These are phyloP conservation scores for Saccharomycopsis sp. DNA, from an alignment of 805 yeast species.

Conservation along the genomic window DNA sequence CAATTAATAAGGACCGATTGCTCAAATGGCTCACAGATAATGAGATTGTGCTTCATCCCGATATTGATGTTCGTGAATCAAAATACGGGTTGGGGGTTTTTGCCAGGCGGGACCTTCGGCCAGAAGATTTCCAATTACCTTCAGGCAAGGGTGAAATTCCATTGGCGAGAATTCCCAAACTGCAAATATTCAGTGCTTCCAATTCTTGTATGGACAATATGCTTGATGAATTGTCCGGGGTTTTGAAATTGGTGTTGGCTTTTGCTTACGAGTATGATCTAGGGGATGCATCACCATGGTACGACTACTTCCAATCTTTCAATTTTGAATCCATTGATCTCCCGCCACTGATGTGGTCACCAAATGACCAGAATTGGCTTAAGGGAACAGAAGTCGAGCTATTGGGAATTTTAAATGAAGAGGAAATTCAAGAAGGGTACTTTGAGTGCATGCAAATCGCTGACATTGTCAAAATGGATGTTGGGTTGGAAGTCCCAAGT, in stretches of 20 bases:
- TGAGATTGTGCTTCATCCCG: slow-evolving; percentile 15
- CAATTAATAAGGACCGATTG: slow-evolving; percentile 5
- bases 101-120: slow-evolving; percentile 36
- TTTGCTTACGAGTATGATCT: slow-evolving; percentile 61
- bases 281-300: slow-evolving; percentile 76
- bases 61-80: slow-evolving; percentile 40
- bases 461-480: slow-evolving; percentile 23
- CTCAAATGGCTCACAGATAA: slow-evolving; percentile 15
- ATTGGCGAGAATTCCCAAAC: slow-evolving; percentile 56
- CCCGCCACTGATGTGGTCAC: slow-evolving; percentile 66
- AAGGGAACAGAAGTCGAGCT: slow-evolving; percentile 56
- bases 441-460: slow-evolving; percentile 28
- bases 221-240: slow-evolving; percentile 50
- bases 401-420: slow-evolving; percentile 51
- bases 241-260: slow-evolving; percentile 57
- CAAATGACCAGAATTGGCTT: slow-evolving; percentile 39
- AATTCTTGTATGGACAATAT: slow-evolving; percentile 62
- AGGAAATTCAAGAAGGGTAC: slow-evolving; percentile 35
- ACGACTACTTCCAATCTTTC: slow-evolving; percentile 33
- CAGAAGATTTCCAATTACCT: slow-evolving; percentile 14
- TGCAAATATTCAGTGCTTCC: slow-evolving; percentile 47
- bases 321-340: slow-evolving; percentile 9
- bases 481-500: slow-evolving; percentile 12
- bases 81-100: slow-evolving; percentile 62
- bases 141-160: slow-evolving; percentile 25